Evolutionary conservation across 768 basidiomycete species (phyloP).

Genomic region (Amylocystis lapponica): DNA sequence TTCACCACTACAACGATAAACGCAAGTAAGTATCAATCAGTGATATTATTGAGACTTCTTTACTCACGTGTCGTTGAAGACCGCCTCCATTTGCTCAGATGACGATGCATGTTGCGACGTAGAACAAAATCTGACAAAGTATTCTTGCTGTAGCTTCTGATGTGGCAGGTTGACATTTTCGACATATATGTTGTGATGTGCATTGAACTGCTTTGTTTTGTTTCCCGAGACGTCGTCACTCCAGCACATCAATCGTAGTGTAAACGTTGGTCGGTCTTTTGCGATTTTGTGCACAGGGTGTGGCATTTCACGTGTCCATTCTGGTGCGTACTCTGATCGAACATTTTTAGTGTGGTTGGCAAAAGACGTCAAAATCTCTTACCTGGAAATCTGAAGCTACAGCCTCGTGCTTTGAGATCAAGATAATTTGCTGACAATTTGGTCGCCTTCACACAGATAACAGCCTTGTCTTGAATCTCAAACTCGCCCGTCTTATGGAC

Average conservation of each 20-base stretch:
- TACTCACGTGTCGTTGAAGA: constrained; percentile 27
- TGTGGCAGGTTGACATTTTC: constrained; percentile 31
- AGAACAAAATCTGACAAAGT: constrained; percentile 33
- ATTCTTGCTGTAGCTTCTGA: constrained; percentile 31
- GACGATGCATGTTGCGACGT: constrained; percentile 32
- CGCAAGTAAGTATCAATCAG: too few species aligned
- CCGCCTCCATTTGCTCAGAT: constrained; percentile 33
- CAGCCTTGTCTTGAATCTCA: too few species aligned
- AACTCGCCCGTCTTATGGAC: too few species aligned
- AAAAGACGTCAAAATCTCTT: too few species aligned
- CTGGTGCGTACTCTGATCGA: too few species aligned
- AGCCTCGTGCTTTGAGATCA: too few species aligned
- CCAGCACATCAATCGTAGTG: constrained; percentile 1
- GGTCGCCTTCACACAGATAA: too few species aligned
- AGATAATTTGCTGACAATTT: too few species aligned
- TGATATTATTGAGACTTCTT: constrained; percentile 12
- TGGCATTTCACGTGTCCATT: too few species aligned
- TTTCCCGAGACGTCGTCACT: constrained; percentile 38
- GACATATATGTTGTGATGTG: constrained; percentile 38
- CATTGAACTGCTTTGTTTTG: constrained; percentile 39
- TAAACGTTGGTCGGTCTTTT: constrained; percentile 4
- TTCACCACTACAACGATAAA: too few species aligned
- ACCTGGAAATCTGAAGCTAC: too few species aligned
- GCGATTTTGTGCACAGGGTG: constrained; percentile 7
- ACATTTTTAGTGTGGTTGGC: too few species aligned